Evolutionary conservation across 352 stramenopile species (phyloP).

Genomic region (Phytophthora ohioensis): DNA sequence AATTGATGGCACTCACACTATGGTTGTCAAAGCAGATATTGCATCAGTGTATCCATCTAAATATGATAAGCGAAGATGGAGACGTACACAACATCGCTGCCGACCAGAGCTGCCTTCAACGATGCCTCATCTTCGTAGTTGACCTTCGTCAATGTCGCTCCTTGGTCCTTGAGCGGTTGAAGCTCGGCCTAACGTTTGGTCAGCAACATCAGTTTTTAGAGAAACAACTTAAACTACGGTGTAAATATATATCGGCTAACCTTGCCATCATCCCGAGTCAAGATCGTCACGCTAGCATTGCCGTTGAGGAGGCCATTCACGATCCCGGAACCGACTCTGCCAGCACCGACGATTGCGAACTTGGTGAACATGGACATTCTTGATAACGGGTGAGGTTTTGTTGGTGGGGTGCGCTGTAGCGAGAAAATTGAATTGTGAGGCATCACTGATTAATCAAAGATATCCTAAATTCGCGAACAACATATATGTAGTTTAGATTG

Average conservation of each 20-base stretch:
- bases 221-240: too few species aligned
- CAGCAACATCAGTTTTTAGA: too few species aligned
- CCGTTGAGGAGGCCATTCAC: conserved; percentile 33
- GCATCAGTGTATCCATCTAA: background rate
- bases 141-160: conserved; percentile 23
- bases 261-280: conserved; percentile 33
- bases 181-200: conserved; percentile 19
- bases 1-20: conserved; percentile 25
- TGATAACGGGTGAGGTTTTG: background rate
- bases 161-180: conserved; percentile 25
- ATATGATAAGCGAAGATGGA: background rate
- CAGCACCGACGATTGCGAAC: conserved; percentile 32
- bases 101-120: conserved; percentile 24
- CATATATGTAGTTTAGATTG: too few species aligned
- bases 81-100: conserved; percentile 32
- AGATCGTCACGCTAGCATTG: conserved; percentile 23
- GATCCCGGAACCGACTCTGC: conserved; percentile 21
- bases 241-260: background rate
- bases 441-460: too few species aligned
- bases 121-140: conserved; percentile 30
- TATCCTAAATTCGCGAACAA: too few species aligned
- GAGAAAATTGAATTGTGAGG: conserved; percentile 16
- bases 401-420: background rate
- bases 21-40: too few species aligned
- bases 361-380: conserved; percentile 27